A percentile compares a stretch with the other conserved stretches of the same genome.
Conservation (phyloP, 2,329 filamentous ascomycete genomes). For the Nigrospora osmanthi region DNA sequence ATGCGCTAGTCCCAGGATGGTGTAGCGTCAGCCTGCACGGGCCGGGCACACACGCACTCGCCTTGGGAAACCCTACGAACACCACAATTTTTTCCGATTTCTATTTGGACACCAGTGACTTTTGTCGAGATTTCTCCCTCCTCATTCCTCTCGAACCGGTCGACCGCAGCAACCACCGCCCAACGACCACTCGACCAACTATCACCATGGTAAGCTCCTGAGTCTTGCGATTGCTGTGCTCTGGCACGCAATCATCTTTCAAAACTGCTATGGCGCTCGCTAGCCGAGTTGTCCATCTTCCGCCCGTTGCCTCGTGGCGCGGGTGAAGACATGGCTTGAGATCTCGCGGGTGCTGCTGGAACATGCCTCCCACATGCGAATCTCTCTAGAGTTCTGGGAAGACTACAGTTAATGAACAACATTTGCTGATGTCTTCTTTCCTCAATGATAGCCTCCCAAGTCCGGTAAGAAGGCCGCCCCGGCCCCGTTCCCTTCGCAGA, state of each 20-base stretch:
- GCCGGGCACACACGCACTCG: constrained; percentile 3
- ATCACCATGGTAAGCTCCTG: constrained; percentile 54
- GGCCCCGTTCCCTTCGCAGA: constrained; percentile 91
- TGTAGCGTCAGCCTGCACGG: not conserved
- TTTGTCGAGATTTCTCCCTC: constrained; percentile 21
- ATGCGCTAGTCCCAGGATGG: not conserved
- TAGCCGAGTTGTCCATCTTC: constrained; percentile 27
- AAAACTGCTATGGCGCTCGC: constrained; percentile 19
- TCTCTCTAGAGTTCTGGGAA: constrained; percentile 94
- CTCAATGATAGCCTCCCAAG: constrained; percentile 99
- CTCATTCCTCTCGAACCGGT: constrained; percentile 21
- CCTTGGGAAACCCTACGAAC: constrained; percentile 14
- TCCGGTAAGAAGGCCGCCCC: constrained; percentile 94
- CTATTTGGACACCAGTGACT: constrained; percentile 11
- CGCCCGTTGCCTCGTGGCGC: constrained; percentile 33
- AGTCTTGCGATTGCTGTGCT: constrained; percentile 13
- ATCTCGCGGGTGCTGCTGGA: constrained; percentile 36
- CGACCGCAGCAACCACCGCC: constrained; percentile 33
- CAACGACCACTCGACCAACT: constrained; percentile 41
- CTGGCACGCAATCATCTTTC: constrained; percentile 10
- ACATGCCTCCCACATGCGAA: constrained; percentile 37
- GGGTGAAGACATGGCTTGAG: constrained; percentile 64
- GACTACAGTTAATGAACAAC: constrained; percentile 68
- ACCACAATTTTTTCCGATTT: constrained; percentile 15
- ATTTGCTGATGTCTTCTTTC: constrained; percentile 97